These are phyloP conservation scores for Fusarium musae DNA, from an alignment of 2,329 filamentous ascomycete species.

Conservation along the genomic window DNA sequence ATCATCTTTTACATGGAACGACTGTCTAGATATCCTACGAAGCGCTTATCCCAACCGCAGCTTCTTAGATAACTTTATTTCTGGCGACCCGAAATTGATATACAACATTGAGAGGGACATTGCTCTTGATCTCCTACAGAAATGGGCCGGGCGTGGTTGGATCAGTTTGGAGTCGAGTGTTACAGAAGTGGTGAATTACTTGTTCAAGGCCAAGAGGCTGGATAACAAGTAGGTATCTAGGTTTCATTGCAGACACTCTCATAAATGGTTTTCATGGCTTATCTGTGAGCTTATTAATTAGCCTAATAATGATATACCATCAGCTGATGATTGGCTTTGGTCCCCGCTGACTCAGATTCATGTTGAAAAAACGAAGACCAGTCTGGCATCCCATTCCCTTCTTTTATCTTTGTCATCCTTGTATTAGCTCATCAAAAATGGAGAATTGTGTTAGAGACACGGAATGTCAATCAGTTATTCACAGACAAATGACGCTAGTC, in stretches of 20 bases:
- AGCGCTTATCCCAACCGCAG: not conserved
- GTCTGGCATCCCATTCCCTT: not conserved
- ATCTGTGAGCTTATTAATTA: not conserved
- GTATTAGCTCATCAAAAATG: not conserved
- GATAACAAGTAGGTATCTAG: not conserved
- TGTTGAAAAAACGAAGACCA: not conserved
- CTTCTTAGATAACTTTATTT: slow-evolving; percentile 25
- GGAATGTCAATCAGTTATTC: not conserved
- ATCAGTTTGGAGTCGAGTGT: slow-evolving; percentile 11
- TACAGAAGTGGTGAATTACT: slow-evolving; percentile 14
- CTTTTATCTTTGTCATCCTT: not conserved
- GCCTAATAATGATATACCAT: not conserved
- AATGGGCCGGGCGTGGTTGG: slow-evolving; percentile 32
- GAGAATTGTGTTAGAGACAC: not conserved
- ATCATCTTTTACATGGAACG: slow-evolving; percentile 23
- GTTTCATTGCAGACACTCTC: not conserved
- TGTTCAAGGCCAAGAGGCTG: slow-evolving; percentile 1
- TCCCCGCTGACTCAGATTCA: not conserved
- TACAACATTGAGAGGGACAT: slow-evolving; percentile 28
- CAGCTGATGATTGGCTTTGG: not conserved
- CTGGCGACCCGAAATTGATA: not conserved
- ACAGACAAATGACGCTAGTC: not conserved
- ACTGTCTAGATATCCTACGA: slow-evolving; percentile 23
- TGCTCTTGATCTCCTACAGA: slow-evolving; percentile 14
- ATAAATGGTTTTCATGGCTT: not conserved